Evolutionary conservation across 306 rosid genomes (phyloP), one percentile per base, ranked within the genome.

Genomic region (Chamaecrista fasciculata): DNA sequence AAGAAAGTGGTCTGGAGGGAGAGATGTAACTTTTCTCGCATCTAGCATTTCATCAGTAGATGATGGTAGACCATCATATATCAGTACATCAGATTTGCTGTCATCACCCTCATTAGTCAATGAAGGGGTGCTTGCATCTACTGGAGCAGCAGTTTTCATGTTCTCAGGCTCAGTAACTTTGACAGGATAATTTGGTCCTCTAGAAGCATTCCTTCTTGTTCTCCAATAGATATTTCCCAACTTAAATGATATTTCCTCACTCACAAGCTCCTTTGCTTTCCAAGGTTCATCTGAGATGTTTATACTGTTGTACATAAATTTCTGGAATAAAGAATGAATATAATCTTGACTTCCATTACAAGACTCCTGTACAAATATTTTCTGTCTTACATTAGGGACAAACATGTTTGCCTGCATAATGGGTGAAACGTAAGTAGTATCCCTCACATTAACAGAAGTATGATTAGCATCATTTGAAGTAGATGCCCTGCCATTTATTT

Each of bases 1-100:
- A 64, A 78, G 90, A 69, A 69, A 75, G 74, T 85, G 83, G 81
- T 84, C 89, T 37, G 87, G 66, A 85, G 72, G 62, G 67, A 83
- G 71, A 76, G 91, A 58, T 37, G 80, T 71, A 69, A 47, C 62
- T 69, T 67, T 46, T 66, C 75, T 72, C 58, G 69, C 34, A 64
- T 70, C 79, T 62, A 29, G 68, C 20, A 75, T 69, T 50, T 19
- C 78, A 33, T 44, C 71, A 29, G 72, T 69, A 66, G 69, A 62
- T 48, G 76, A 70, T 31, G 62, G 55, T 24, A 36, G 71, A 76
- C 60, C 65, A 70, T 67, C 61, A 25, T 24, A 31, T 39, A 50
- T 24, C 49, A 60, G 26, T 64, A 72, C 21, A 64, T 67, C 66
- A 64, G 75, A 70, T 70, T 69, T 24, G 65, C 50, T 49, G 33